Base-by-base conservation (phyloP, 176 grass and related monocot species). In the Bothriochloa decipiens region DNA sequence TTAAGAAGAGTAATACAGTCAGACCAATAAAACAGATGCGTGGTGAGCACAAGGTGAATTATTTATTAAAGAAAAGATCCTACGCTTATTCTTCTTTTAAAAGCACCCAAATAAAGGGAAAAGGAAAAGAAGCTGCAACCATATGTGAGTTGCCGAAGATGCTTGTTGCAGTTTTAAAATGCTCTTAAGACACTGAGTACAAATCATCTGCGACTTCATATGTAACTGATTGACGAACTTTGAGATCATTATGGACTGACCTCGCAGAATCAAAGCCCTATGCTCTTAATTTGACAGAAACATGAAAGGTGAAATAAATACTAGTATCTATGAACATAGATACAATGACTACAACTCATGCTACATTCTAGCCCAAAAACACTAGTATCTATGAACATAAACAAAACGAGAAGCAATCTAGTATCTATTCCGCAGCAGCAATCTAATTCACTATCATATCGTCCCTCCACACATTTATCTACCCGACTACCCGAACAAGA, bases 21-120 rank as follows among this genome's bases (percentile, higher is more conserved):
- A 36, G 35, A 36, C 4, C 5, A 36, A 55, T 55, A 22, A 55
- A 55, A 66, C 78, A 90, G 87, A 82, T 88, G 89, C 52, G 82
- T 90, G 91, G 87, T 84, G 87, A 66, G 87, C 89, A 83, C 82
- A 88, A 5, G 88, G 89, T 58, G 82, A 93, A 88, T 84, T 91
- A 86, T 93, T 93, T 55, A 55, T 0, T 55, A 77, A 63, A 42
- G 14, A 40, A 25, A 25, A 42, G 50, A 42, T 11, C 32, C 22
- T 26, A 25, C n/a, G 40, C 11, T 60, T 32, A 16, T 36, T 72
- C 11, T 72, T 72, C 29, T 76, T 58, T 10, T 37, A 57, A 58
- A 72, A 76, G 17, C 9, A 37, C 14, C 8, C 8, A 36, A 58
- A 76, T 5, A 8, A 60, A 76, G 50, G 70, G 41, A 41, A 23